Conservation (phyloP, 768 basidiomycete genomes). For the Chlorophyllum brunneum region DNA sequence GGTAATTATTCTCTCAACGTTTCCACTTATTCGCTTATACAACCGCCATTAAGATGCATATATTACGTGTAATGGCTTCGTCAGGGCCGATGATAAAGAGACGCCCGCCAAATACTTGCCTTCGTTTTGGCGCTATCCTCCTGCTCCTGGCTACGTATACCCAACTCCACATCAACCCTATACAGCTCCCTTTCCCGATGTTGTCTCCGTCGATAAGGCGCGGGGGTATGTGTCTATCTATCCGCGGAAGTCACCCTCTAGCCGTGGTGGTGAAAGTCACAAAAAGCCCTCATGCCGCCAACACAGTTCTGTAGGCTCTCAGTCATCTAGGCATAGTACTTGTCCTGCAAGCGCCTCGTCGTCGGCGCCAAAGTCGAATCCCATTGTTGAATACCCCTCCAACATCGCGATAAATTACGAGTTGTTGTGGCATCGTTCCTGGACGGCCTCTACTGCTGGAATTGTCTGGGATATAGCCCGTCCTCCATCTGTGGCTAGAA, state of each 20-base stretch:
- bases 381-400: no score
- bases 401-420: not conserved
- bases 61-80: not conserved
- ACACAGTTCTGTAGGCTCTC: no score
- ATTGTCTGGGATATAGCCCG: conserved; percentile 42
- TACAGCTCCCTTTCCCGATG: no score
- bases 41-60: not conserved
- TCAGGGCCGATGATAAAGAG: not conserved
- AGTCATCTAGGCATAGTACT: no score
- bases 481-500: conserved; percentile 30
- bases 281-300: no score
- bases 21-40: not conserved
- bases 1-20: not conserved
- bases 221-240: no score
- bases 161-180: no score
- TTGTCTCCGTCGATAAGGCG: no score
- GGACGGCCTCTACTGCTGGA: conserved; percentile 15
- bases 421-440: not conserved
- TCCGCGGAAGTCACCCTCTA: no score
- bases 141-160: no score
- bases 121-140: no score
- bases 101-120: conserved; percentile 22
- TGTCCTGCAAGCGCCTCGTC: not conserved
- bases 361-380: not conserved
- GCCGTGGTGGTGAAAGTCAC: no score